Percentiles rank a stretch among this genome's conserved stretches.
These are phyloP conservation scores for Mollisia scopiformis DNA, from an alignment of 2,329 filamentous ascomycete genomes.

Conservation along the genomic window DNA sequence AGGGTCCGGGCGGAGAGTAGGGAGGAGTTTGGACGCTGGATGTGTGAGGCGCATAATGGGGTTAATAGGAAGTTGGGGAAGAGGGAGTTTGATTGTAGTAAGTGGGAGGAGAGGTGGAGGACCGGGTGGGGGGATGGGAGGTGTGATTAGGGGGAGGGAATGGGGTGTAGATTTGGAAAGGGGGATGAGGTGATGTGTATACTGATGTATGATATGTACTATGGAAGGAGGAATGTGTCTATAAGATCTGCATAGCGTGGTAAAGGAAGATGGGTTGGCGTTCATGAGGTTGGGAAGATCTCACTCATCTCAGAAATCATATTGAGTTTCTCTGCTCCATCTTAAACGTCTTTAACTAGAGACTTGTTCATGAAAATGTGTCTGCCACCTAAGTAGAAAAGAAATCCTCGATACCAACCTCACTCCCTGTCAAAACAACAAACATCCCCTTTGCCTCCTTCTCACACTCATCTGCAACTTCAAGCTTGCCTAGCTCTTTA, in stretches of 20 bases:
- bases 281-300: not conserved
- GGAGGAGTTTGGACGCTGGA: constrained; percentile 78
- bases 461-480: constrained; percentile 5
- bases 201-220: not conserved
- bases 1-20: constrained; percentile 62
- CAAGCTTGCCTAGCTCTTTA: constrained; percentile 3
- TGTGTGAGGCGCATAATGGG: constrained; percentile 85
- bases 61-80: constrained; percentile 92
- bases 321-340: not conserved
- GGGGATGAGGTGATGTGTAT: not conserved
- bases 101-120: constrained; percentile 94
- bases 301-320: not conserved
- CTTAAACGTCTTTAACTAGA: too few relatives aligned
- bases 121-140: constrained; percentile 80
- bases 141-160: constrained; percentile 49
- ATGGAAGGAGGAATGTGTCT: not conserved
- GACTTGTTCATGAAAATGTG: too few relatives aligned
- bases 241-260: not conserved
- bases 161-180: not conserved
- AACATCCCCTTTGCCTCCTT: constrained; percentile 17
- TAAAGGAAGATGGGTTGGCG: not conserved
- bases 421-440: constrained; percentile 15
- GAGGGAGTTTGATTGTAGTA: constrained; percentile 82
- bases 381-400: too few relatives aligned
- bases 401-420: constrained; percentile 13